Conservation (phyloP, 345 rosid genomes). For the Dovyalis caffra region DNA sequence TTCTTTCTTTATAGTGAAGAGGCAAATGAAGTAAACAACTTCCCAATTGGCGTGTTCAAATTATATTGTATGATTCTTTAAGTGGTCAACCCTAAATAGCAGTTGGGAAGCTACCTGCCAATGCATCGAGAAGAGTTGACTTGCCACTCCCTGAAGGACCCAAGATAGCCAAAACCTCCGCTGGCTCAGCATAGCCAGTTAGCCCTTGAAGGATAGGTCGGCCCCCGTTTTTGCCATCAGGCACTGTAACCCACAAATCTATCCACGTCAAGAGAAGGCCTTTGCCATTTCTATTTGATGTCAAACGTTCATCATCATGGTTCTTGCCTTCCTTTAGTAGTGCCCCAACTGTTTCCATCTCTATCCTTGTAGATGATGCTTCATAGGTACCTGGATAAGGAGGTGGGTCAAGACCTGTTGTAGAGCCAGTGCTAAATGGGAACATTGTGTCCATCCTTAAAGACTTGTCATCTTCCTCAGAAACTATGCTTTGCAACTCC, state of each 20-base stretch:
- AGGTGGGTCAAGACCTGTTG: neutral
- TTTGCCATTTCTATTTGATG: neutral
- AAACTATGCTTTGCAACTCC: conserved; percentile 12
- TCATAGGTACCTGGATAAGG: neutral
- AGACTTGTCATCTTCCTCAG: neutral
- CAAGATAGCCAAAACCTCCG: conserved; percentile 43
- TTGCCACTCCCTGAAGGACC: conserved; percentile 62
- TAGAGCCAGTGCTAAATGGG: conserved; percentile 10
- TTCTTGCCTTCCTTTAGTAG: neutral
- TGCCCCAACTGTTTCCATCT: neutral
- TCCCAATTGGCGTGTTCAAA: too few relatives aligned
- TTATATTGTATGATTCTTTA: too few relatives aligned
- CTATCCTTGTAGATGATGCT: neutral
- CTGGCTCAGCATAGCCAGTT: conserved; percentile 43
- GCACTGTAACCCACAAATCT: conserved; percentile 39
- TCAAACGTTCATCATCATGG: neutral
- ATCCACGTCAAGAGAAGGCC: conserved; percentile 45
- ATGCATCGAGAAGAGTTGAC: conserved; percentile 49
- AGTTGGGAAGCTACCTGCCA: conserved; percentile 35
- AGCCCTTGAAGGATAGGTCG: conserved; percentile 31
- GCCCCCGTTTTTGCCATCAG: conserved; percentile 21
- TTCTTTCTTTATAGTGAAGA: too few relatives aligned
- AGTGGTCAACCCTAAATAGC: too few relatives aligned
- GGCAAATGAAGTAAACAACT: too few relatives aligned
- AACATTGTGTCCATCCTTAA: neutral